phyloP scores from a whole-genome alignment of 306 rosid genomes.

The Acacia melanoxylon region DNA sequence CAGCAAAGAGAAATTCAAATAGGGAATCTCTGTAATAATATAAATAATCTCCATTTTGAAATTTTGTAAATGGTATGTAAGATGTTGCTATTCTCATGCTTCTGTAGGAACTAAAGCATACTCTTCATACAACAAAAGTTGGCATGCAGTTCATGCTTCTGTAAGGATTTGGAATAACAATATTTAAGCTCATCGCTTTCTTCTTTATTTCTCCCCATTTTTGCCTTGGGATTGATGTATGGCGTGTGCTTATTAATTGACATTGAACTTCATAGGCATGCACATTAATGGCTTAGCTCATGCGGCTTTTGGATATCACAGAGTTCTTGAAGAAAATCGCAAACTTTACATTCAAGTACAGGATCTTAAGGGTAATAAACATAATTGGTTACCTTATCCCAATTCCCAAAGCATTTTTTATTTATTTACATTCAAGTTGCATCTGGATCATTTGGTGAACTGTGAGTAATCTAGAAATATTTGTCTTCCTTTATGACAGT shows the following conservation, averaged over 20 bases:
- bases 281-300: constrained; percentile 82
- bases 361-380: constrained; percentile 92
- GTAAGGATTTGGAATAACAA: constrained; percentile 39
- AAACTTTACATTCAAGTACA: constrained; percentile 92
- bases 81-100: constrained; percentile 19
- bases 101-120: constrained; percentile 71
- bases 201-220: background rate
- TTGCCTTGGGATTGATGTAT: constrained; percentile 2
- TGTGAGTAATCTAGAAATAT: no score
- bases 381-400: constrained; percentile 27
- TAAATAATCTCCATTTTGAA: background rate
- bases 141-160: constrained; percentile 89
- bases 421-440: no score
- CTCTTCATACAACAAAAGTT: constrained; percentile 69
- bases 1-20: constrained; percentile 80
- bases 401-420: no score
- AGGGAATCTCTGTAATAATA: constrained; percentile 30
- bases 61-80: background rate
- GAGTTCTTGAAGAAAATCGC: constrained; percentile 91
- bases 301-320: constrained; percentile 94
- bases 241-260: constrained; percentile 21
- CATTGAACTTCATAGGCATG: constrained; percentile 47
- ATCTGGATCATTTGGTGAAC: no score
- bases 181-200: background rate
- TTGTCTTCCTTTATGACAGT: no score